These are phyloP conservation scores for Erigeron canadensis DNA, from an alignment of 129 eudicot genomes.

Conservation along the genomic window DNA sequence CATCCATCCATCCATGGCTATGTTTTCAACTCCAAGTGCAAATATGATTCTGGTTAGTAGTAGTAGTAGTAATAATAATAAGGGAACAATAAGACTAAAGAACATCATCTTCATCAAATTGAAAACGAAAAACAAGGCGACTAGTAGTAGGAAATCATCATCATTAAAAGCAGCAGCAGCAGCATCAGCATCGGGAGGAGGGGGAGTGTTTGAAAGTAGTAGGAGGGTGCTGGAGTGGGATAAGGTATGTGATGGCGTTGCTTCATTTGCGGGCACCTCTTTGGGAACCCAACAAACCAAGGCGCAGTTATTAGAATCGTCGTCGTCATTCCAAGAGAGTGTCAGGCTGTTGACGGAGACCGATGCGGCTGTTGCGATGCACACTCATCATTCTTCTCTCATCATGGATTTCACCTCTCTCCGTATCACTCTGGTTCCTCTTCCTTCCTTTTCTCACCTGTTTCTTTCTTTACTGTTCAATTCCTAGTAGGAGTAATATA, in stretches of 20 bases:
- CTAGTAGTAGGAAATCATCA: not conserved
- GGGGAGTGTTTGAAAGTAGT: conserved; percentile 35
- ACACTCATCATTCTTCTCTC: conserved; percentile 52
- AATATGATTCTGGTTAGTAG: no score
- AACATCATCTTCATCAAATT: no score
- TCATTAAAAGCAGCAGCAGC: conserved; percentile 22
- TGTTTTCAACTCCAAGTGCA: no score
- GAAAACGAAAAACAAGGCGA: no score
- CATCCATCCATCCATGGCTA: no score
- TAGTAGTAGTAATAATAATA: no score
- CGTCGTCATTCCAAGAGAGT: conserved; percentile 52
- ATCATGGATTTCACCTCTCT: conserved; percentile 65
- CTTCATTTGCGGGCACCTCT: conserved; percentile 89
- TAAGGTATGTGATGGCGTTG: conserved; percentile 74
- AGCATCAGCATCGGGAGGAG: no score
- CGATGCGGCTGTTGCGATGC: conserved; percentile 86
- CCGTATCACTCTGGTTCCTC: conserved; percentile 49
- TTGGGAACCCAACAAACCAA: conserved; percentile 65
- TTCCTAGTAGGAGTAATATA: no score
- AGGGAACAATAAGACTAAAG: no score
- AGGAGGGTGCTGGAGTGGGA: conserved; percentile 90
- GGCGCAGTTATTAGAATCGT: conserved; percentile 23
- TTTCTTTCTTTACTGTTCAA: not conserved
- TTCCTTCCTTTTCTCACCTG: not conserved
- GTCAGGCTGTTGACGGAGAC: conserved; percentile 71